These are phyloP conservation scores for Zygotorulaspora danielsina DNA, from an alignment of 805 yeast genomes.

Conservation along the genomic window DNA sequence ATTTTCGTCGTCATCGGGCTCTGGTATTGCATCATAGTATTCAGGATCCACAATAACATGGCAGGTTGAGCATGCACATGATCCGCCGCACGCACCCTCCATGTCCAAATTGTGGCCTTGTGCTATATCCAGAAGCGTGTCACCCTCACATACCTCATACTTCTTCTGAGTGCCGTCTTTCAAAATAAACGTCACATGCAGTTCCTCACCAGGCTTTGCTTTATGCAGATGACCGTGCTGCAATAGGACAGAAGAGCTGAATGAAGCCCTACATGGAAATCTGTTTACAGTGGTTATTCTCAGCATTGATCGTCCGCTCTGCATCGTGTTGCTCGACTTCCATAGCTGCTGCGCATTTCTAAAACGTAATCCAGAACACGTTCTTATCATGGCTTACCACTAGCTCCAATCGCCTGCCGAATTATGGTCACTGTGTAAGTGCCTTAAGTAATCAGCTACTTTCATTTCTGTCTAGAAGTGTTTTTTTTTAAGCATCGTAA, in stretches of 20 bases:
- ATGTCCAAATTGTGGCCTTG: conserved; percentile 90
- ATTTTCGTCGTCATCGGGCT: conserved; percentile 96
- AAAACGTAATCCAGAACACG: conserved; percentile 3
- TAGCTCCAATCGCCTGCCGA: not conserved
- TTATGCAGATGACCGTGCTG: conserved; percentile 82
- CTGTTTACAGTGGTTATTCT: too few species aligned
- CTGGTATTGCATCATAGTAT: conserved; percentile 83
- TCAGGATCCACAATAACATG: conserved; percentile 96
- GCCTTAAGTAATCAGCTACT: too few species aligned
- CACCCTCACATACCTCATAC: conserved; percentile 88
- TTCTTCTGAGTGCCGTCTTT: conserved; percentile 84
- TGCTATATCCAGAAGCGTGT: conserved; percentile 86
- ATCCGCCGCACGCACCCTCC: conserved; percentile 99
- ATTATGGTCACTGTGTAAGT: too few species aligned
- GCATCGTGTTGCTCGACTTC: not conserved
- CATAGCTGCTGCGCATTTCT: conserved; percentile 3
- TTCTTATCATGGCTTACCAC: conserved; percentile 4
- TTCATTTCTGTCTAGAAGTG: too few species aligned
- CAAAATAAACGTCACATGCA: conserved; percentile 80
- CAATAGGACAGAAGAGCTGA: conserved; percentile 25
- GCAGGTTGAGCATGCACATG: conserved; percentile 98
- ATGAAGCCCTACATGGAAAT: not conserved
- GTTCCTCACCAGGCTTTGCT: conserved; percentile 91
- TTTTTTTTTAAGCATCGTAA: too few species aligned
- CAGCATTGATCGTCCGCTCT: not conserved